Evolutionary conservation across 257 asterid species (phyloP).

Genomic region (Ophiorrhiza pumila): DNA sequence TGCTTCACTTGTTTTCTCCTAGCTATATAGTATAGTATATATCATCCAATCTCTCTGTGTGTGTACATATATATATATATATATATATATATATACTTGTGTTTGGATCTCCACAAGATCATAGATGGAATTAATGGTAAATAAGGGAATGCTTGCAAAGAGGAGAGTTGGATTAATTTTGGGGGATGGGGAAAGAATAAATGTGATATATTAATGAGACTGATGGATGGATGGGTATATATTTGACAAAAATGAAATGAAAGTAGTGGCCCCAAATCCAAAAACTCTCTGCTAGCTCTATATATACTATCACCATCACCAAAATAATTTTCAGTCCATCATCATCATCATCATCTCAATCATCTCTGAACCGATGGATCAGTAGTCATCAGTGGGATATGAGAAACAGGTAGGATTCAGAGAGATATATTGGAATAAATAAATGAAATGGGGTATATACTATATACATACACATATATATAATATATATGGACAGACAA

Average conservation of each 20-base stretch:
- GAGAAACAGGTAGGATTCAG: background rate
- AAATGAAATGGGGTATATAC: background rate
- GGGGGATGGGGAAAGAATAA: background rate
- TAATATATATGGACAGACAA: too few species aligned
- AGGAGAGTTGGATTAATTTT: background rate
- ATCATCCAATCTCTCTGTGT: too few species aligned
- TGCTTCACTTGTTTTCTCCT: too few species aligned
- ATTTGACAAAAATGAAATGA: conserved; percentile 15
- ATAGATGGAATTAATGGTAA: background rate
- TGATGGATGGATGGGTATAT: background rate
- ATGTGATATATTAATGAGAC: background rate
- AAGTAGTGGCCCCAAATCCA: conserved; percentile 14
- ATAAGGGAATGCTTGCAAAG: background rate
- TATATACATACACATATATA: too few species aligned
- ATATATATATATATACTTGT: too few species aligned
- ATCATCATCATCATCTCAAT: conserved; percentile 20
- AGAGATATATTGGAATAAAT: background rate
- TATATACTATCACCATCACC: conserved; percentile 19
- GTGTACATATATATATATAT: too few species aligned
- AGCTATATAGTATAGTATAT: too few species aligned
- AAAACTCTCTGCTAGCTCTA: background rate
- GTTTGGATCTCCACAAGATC: background rate
- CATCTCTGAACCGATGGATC: conserved; percentile 12
- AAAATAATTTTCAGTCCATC: conserved; percentile 4
- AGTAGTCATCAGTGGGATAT: conserved; percentile 19